Evolutionary conservation across 2,329 filamentous ascomycete genomes (phyloP).

Genomic region (Ophiostoma australiae): DNA sequence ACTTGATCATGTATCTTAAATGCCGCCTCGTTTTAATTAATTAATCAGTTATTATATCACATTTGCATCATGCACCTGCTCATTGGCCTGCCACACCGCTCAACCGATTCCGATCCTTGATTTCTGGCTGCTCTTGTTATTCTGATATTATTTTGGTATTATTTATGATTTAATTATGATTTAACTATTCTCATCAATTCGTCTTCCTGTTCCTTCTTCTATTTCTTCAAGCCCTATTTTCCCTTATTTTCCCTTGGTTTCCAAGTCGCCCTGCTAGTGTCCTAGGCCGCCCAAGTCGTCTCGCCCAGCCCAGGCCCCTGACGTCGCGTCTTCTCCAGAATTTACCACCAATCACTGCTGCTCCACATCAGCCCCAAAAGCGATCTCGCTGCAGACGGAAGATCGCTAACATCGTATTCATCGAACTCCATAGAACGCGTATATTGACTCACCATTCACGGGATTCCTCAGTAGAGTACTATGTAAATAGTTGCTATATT

Average conservation of each 20-base stretch:
- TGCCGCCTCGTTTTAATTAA: not conserved
- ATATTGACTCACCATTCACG: not conserved
- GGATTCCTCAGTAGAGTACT: no score
- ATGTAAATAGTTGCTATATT: no score
- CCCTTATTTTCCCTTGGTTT: not conserved
- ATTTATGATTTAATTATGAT: no score
- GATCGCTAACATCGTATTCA: not conserved
- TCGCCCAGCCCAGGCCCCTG: not conserved
- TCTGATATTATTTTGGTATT: not conserved
- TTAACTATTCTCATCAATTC: not conserved
- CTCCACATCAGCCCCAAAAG: conserved; percentile 12
- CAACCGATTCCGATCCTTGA: not conserved
- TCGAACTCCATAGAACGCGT: not conserved
- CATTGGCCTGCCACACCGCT: conserved; percentile 2
- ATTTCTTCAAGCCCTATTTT: not conserved
- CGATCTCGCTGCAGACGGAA: not conserved
- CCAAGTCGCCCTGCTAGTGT: not conserved
- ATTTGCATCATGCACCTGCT: not conserved
- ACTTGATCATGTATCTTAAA: not conserved
- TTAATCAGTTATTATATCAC: not conserved
- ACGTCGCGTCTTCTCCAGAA: conserved; percentile 1
- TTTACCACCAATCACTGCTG: conserved; percentile 12
- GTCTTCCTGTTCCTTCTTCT: not conserved
- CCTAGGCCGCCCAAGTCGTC: no score
- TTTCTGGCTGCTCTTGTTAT: not conserved